Evolutionary conservation across 805 yeast genomes (phyloP), one percentile per base, ranked within the genome.

Genomic region (Ogataea nonfermentans): DNA sequence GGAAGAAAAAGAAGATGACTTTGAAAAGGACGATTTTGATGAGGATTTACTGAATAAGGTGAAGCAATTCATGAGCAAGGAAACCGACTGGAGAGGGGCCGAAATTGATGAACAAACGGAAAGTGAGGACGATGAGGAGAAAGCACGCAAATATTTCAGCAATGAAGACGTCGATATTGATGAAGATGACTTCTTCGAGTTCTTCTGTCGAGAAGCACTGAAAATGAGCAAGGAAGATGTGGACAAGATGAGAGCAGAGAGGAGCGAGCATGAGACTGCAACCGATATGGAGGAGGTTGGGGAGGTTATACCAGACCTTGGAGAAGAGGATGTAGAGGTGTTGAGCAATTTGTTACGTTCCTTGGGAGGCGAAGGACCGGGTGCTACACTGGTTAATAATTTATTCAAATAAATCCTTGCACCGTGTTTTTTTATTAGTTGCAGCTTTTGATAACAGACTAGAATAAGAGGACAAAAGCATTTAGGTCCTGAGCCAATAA

Each of bases 181-280:
- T 50, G 85, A 79, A 48, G 87, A 81, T 53, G 87, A 81, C 51
- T 81, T 81, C 52, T 76, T 81, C 49, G 88, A 81, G 53, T 80
- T 68, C 49, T 78, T 79, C 53, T 61, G 77, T 9, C 68, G 70
- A 40, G 74, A 78, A 22, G 85, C 79, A 0, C 49, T 80, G 17
- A 67, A 76, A 15, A 39, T 79, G 44, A 54, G 66, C 0, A 68
- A 70, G 12, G 71, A 67, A 4, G 74, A 76, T 13, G 49, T 79
- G 8, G 74, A 66, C 25, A 47, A 56, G 6, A 61, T 63, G 37
- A 57, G 53, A 26, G 24, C 27, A 6, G 35, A 22, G 12, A 35
- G 29, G 2, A 13, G 28, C 3, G 37, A 35, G 6, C 29, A 29
- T 10, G 11, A 25, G 14, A 20, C 29, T n/a, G 32, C 25, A 30